Conservation (phyloP, 106 monocot genomes). For the Hemerocallis citrina region DNA sequence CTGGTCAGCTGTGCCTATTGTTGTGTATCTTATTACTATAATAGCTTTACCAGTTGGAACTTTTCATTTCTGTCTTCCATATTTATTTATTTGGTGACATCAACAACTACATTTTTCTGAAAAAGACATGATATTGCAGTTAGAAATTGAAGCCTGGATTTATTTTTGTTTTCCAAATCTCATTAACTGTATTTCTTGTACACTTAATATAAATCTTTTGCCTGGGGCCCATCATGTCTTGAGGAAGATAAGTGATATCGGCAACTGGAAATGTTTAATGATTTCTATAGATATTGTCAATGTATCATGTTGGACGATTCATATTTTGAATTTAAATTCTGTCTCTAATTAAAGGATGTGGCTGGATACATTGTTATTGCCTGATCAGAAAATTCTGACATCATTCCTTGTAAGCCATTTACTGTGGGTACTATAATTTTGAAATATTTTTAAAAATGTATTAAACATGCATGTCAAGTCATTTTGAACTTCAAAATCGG, state of each 20-base stretch:
- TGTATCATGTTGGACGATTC: not conserved
- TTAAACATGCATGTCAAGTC: too few relatives aligned
- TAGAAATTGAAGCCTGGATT: not conserved
- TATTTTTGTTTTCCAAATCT: not conserved
- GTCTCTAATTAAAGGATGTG: not conserved
- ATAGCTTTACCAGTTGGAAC: not conserved
- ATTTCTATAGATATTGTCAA: not conserved
- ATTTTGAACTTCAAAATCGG: too few relatives aligned
- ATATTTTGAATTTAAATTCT: not conserved
- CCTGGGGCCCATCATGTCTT: not conserved
- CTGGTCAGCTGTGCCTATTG: not conserved
- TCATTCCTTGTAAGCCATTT: too few relatives aligned
- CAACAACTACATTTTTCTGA: not conserved
- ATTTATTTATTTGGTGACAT: not conserved
- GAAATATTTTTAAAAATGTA: too few relatives aligned
- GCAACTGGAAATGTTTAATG: not conserved
- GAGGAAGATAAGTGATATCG: not conserved
- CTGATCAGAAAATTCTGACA: not conserved
- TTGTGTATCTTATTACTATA: not conserved
- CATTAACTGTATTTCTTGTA: not conserved
- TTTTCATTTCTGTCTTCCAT: not conserved
- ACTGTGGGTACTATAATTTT: too few relatives aligned
- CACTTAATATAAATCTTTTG: not conserved
- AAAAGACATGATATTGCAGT: not conserved
- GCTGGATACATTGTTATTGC: not conserved